A percentile compares a stretch with the other conserved stretches of the same genome.
These are phyloP conservation scores for Xylariomycetidae sp. DNA, from an alignment of 2,329 filamentous ascomycete species.

Conservation along the genomic window DNA sequence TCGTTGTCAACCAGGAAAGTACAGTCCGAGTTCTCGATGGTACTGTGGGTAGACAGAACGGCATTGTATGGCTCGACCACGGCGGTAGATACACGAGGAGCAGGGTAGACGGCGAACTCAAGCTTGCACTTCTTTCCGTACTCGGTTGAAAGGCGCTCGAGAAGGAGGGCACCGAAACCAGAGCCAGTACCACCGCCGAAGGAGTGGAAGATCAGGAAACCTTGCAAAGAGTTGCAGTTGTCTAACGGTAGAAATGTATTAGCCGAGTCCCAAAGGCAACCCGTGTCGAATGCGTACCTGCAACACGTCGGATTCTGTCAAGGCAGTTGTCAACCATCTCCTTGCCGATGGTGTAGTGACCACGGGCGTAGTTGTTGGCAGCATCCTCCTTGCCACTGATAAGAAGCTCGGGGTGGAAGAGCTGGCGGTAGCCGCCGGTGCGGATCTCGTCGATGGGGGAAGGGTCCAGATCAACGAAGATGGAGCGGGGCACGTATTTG, in stretches of 20 bases:
- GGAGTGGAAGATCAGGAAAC: slow-evolving; percentile 71
- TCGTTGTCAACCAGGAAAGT: slow-evolving; percentile 75
- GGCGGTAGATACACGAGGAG: slow-evolving; percentile 64
- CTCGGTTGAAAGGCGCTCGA: slow-evolving; percentile 68
- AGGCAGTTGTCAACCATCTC: slow-evolving; percentile 69
- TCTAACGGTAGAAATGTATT: slow-evolving; percentile 43
- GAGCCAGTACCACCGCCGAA: slow-evolving; percentile 70
- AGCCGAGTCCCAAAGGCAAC: slow-evolving; percentile 8
- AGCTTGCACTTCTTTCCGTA: slow-evolving; percentile 76
- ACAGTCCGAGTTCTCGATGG: slow-evolving; percentile 73
- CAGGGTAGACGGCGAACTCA: slow-evolving; percentile 68
- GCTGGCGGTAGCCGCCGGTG: slow-evolving; percentile 61
- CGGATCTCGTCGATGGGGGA: slow-evolving; percentile 72
- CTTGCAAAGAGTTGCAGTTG: slow-evolving; percentile 69
- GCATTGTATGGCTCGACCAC: slow-evolving; percentile 73
- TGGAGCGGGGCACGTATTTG: slow-evolving; percentile 68
- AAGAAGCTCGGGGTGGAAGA: slow-evolving; percentile 69
- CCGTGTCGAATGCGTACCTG: slow-evolving; percentile 44
- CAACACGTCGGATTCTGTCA: slow-evolving; percentile 65
- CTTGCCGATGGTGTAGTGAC: slow-evolving; percentile 73
- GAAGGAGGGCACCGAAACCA: slow-evolving; percentile 66
- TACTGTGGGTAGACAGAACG: slow-evolving; percentile 69
- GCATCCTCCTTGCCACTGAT: slow-evolving; percentile 74
- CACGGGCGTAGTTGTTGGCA: slow-evolving; percentile 73
- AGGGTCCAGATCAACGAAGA: slow-evolving; percentile 70